A percentile compares a stretch with the other conserved stretches of the same genome.
Evolutionary conservation across 192 early-diverging fungal species (phyloP).

Genomic region (Coemansia sp.): DNA sequence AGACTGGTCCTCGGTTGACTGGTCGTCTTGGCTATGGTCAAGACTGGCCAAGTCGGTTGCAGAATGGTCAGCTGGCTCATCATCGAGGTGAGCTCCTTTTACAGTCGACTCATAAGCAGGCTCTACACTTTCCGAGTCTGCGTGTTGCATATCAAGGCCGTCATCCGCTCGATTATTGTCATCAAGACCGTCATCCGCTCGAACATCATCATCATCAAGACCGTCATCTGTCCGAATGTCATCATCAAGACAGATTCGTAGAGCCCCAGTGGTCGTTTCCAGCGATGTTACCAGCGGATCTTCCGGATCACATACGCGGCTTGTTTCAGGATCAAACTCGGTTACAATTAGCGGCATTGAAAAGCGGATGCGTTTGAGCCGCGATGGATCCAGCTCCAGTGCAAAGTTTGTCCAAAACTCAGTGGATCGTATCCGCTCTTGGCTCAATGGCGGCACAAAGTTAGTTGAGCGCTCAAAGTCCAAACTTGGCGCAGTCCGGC

Average conservation of each 20-base stretch:
- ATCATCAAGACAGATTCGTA: constrained; percentile 5
- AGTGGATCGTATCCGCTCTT: constrained; percentile 54
- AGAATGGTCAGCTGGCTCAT: neutral
- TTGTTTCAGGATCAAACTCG: constrained; percentile 47
- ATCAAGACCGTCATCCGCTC: neutral
- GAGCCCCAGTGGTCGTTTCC: constrained; percentile 13
- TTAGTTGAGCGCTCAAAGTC: constrained; percentile 51
- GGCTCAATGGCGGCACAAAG: constrained; percentile 49
- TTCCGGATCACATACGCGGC: constrained; percentile 28
- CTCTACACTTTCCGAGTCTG: neutral
- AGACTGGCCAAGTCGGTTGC: neutral
- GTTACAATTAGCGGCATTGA: constrained; percentile 58
- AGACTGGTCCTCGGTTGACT: neutral
- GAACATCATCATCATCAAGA: neutral
- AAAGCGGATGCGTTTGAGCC: constrained; percentile 52
- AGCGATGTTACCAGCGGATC: constrained; percentile 19
- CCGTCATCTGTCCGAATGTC: neutral
- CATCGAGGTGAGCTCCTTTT: neutral
- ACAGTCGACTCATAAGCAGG: neutral
- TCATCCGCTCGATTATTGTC: neutral
- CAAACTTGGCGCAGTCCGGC: constrained; percentile 46
- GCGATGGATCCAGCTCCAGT: constrained; percentile 46
- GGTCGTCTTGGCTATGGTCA: neutral
- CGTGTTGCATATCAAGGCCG: neutral
- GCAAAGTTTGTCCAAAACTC: constrained; percentile 56